phyloP scores from a whole-genome alignment of 2,329 filamentous ascomycete genomes.

The Monosporascus cannonballus region DNA sequence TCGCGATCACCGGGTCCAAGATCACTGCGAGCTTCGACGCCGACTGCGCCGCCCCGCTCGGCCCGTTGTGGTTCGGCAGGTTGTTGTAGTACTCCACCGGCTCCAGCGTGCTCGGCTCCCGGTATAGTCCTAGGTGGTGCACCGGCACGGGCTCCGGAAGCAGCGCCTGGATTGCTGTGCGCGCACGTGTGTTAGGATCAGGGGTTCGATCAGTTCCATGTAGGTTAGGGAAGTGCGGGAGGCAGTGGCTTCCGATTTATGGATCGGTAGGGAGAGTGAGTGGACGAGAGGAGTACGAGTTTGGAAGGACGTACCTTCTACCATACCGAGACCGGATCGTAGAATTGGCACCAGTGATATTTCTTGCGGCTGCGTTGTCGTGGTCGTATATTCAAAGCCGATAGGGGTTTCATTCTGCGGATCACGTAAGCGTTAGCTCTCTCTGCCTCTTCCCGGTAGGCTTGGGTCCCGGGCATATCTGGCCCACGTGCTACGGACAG shows the following conservation, averaged over 20 bases:
- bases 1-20: conserved; percentile 89
- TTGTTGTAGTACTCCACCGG: conserved; percentile 99
- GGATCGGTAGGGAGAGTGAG: not conserved
- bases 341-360: conserved; percentile 87
- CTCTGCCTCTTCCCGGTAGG: too few relatives aligned
- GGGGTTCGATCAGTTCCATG: too few relatives aligned
- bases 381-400: conserved; percentile 66
- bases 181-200: too few relatives aligned
- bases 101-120: conserved; percentile 78
- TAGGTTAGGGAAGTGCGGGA: not conserved
- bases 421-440: too few relatives aligned
- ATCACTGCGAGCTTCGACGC: conserved; percentile 64
- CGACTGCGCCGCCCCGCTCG: conserved; percentile 16
- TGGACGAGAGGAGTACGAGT: not conserved
- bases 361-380: conserved; percentile 54
- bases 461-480: too few relatives aligned
- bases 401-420: conserved; percentile 70
- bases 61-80: conserved; percentile 65
- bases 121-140: conserved; percentile 92
- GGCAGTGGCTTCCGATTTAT: not conserved
- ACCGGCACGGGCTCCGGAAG: conserved; percentile 76
- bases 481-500: too few relatives aligned
- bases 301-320: conserved; percentile 55
- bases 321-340: conserved; percentile 86
- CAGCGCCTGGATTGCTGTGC: conserved; percentile 67